Conservation (phyloP, 305 asterid species). For the Fraxinus sp. region DNA sequence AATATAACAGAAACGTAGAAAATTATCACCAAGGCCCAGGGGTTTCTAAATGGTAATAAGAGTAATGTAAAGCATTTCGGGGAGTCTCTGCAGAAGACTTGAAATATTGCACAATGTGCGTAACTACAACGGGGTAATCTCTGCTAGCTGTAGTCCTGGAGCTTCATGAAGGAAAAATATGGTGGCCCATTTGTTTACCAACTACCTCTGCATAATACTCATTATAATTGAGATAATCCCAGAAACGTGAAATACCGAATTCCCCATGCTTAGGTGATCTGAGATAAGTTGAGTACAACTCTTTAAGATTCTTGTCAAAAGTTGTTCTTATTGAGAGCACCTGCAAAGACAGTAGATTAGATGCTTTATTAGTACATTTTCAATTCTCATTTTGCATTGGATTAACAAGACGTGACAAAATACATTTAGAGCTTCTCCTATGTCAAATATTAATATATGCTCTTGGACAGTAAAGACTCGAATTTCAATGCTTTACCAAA, state of each 20-base stretch:
- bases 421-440: neutral
- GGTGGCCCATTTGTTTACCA: slow-evolving; percentile 41
- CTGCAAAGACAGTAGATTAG: slow-evolving; percentile 41
- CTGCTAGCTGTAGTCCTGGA: neutral
- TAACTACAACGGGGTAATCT: neutral
- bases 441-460: neutral
- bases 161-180: slow-evolving; percentile 32
- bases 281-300: slow-evolving; percentile 43
- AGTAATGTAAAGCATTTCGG: neutral
- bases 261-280: slow-evolving; percentile 74
- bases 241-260: slow-evolving; percentile 62
- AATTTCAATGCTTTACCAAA: neutral
- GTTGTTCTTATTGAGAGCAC: slow-evolving; percentile 53
- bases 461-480: neutral
- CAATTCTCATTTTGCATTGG: neutral
- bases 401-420: neutral
- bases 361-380: neutral
- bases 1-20: neutral
- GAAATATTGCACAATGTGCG: neutral
- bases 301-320: slow-evolving; percentile 55
- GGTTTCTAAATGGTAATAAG: neutral
- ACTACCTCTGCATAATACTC: slow-evolving; percentile 58
- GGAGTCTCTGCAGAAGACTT: neutral
- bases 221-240: slow-evolving; percentile 79
- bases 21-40: neutral